A percentile compares a stretch with the other conserved stretches of the same genome.
These are phyloP conservation scores for Chaetomium sp. DNA, from an alignment of 2,329 filamentous ascomycete species.

Conservation along the genomic window DNA sequence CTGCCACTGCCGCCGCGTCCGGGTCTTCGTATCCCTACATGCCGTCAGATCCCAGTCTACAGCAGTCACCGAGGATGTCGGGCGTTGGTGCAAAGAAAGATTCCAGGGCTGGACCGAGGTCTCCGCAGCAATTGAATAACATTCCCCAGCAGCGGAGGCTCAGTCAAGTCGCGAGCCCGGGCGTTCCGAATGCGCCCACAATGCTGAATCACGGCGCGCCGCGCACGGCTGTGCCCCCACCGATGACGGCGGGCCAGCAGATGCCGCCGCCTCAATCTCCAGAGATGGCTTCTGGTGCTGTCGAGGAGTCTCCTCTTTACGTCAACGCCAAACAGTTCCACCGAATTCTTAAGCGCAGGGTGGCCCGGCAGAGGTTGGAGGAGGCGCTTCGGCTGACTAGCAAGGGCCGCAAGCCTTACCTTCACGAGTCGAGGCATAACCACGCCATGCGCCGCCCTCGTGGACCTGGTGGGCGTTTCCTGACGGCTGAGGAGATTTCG, in stretches of 20 bases:
- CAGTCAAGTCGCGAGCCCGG: conserved; percentile 71
- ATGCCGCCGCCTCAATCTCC: conserved; percentile 69
- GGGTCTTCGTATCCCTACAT: conserved; percentile 71
- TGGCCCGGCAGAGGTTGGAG: conserved; percentile 88
- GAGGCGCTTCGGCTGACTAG: conserved; percentile 86
- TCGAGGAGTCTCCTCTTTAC: conserved; percentile 90
- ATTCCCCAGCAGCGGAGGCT: conserved; percentile 58
- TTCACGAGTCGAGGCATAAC: conserved; percentile 96
- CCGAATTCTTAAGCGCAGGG: conserved; percentile 86
- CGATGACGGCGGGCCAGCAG: conserved; percentile 56
- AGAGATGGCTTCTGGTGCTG: conserved; percentile 64
- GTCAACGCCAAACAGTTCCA: conserved; percentile 99
- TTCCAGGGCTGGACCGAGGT: conserved; percentile 60
- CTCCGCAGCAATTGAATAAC: conserved; percentile 64
- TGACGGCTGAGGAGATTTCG: conserved; percentile 93
- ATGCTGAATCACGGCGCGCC: conserved; percentile 63
- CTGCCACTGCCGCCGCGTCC: conserved; percentile 81
- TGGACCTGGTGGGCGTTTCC: conserved; percentile 87
- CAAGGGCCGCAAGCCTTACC: conserved; percentile 92
- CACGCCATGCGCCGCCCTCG: conserved; percentile 95
- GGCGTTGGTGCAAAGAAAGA: conserved; percentile 63
- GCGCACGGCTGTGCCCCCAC: conserved; percentile 49
- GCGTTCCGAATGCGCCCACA: conserved; percentile 64
- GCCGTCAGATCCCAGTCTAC: conserved; percentile 62
- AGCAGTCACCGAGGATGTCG: conserved; percentile 72